Percentiles rank a stretch among this genome's conserved stretches.
Conservation (phyloP, 129 eudicot species). For the Flaveria bidentis region DNA sequence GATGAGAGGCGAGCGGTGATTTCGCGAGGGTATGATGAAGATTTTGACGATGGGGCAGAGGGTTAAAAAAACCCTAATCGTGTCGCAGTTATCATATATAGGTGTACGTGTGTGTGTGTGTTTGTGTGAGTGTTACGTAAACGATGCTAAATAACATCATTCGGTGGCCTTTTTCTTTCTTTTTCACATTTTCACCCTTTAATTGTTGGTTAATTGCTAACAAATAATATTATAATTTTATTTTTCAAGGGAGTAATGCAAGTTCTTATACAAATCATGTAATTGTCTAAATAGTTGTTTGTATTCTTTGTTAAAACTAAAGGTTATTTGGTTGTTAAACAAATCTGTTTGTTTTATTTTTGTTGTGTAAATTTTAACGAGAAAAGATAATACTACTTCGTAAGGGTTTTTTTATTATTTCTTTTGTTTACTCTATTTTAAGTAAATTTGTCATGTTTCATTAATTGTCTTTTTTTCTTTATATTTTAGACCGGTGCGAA, state of each 20-base stretch:
- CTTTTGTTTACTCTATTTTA: not conserved
- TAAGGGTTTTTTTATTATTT: not conserved
- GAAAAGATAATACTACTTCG: too few species aligned
- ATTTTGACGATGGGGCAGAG: constrained; percentile 25
- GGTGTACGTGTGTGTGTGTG: not conserved
- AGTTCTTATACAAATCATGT: too few species aligned
- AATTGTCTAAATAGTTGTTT: too few species aligned
- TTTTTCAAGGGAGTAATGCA: too few species aligned
- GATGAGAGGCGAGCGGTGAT: constrained; percentile 2
- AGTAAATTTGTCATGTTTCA: not conserved
- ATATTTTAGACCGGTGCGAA: not conserved
- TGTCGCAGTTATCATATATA: constrained; percentile 22
- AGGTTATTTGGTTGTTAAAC: too few species aligned
- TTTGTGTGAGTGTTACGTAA: constrained; percentile 21
- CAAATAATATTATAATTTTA: too few species aligned
- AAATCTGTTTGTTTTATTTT: too few species aligned
- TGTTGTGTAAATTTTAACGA: too few species aligned
- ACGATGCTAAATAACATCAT: not conserved
- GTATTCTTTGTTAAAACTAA: too few species aligned
- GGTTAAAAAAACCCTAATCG: constrained; percentile 40
- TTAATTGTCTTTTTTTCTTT: not conserved
- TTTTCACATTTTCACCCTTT: not conserved
- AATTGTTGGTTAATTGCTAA: too few species aligned
- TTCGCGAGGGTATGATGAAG: constrained; percentile 19
- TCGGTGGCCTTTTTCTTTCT: not conserved